These are phyloP conservation scores for Mycena pura DNA, from an alignment of 768 basidiomycete genomes.

Conservation along the genomic window DNA sequence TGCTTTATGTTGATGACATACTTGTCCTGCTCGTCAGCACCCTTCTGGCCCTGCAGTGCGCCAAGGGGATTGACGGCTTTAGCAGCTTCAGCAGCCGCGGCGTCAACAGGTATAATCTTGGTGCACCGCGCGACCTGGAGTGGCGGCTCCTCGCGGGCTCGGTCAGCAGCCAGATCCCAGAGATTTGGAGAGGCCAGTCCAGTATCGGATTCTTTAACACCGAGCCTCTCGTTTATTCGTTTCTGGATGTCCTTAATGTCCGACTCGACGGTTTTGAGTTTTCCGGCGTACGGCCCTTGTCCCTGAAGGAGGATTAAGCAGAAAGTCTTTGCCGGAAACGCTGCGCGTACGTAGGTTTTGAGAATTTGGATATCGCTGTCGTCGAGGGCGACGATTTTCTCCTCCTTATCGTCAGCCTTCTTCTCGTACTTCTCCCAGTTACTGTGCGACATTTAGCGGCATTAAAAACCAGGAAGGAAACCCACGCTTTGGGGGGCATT, in stretches of 20 bases:
- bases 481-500: conserved; percentile 97
- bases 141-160: conserved; percentile 90
- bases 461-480: conserved; percentile 26
- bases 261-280: conserved; percentile 85
- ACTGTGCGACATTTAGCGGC: conserved; percentile 48
- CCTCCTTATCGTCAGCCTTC: conserved; percentile 84
- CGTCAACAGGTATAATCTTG: conserved; percentile 91
- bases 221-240: conserved; percentile 97
- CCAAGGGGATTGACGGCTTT: conserved; percentile 80
- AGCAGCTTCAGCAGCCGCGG: conserved; percentile 77
- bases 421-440: conserved; percentile 99
- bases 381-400: conserved; percentile 95
- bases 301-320: conserved; percentile 59
- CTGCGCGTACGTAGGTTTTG: conserved; percentile 86
- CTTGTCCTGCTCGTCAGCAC: conserved; percentile 98
- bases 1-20: conserved; percentile 99
- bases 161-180: conserved; percentile 96
- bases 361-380: conserved; percentile 99
- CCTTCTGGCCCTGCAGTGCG: conserved; percentile 86
- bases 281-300: conserved; percentile 94
- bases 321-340: neutral
- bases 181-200: conserved; percentile 96
- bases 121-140: conserved; percentile 98
- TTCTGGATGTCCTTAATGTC: conserved; percentile 98
- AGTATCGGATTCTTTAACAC: conserved; percentile 98